phyloP scores from a whole-genome alignment of 2,329 filamentous ascomycete species.

The Xylariales sp. region DNA sequence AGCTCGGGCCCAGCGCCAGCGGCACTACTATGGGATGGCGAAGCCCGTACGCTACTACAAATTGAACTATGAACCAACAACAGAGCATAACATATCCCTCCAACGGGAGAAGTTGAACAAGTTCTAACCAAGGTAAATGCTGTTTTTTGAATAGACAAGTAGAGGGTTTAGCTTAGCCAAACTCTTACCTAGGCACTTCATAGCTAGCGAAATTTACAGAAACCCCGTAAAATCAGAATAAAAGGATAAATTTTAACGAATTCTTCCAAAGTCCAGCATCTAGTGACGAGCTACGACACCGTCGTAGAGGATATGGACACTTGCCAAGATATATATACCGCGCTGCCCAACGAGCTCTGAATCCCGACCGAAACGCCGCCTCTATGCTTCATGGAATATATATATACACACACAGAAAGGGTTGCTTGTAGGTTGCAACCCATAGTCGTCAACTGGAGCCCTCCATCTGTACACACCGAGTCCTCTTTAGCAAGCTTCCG shows the following conservation, averaged over 20 bases:
- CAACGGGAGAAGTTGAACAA: too few relatives aligned
- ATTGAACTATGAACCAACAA: too few relatives aligned
- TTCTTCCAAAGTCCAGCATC: not conserved
- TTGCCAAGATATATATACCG: conserved; percentile 13
- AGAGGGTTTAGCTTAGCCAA: too few relatives aligned
- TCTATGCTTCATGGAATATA: conserved; percentile 31
- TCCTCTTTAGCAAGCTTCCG: not conserved
- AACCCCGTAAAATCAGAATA: too few relatives aligned
- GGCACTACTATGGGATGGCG: too few relatives aligned
- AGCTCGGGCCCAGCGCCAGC: too few relatives aligned
- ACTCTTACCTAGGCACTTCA: too few relatives aligned
- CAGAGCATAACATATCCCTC: too few relatives aligned
- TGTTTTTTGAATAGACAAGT: too few relatives aligned
- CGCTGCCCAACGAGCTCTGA: conserved; percentile 11
- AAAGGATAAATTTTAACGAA: not conserved
- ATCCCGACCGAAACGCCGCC: conserved; percentile 26
- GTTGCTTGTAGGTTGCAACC: conserved; percentile 11
- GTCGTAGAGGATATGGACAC: conserved; percentile 5
- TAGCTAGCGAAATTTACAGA: too few relatives aligned
- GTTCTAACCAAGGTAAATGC: too few relatives aligned
- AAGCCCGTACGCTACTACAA: too few relatives aligned
- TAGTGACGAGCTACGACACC: not conserved
- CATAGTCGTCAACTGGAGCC: conserved; percentile 12
- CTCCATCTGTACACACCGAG: not conserved
- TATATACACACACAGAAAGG: conserved; percentile 29